Percentiles rank a stretch among this genome's conserved stretches.
phyloP scores from a whole-genome alignment of 2,329 filamentous ascomycete species.

The Colletotrichum tropicale region DNA sequence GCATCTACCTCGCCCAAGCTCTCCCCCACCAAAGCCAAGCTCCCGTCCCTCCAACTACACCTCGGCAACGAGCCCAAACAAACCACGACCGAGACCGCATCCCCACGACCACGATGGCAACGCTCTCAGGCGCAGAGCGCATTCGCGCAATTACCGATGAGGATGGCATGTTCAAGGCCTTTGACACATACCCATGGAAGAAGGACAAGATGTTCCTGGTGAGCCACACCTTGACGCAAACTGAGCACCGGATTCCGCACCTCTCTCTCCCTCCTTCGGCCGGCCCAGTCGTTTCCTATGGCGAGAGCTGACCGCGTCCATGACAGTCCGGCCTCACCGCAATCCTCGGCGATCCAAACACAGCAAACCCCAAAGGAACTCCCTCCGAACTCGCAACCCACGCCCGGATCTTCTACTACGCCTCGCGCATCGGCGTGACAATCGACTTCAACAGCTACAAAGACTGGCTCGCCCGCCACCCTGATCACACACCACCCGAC shows the following conservation, averaged over 20 bases:
- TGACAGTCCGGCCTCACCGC: constrained; percentile 64
- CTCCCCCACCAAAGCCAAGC: background rate
- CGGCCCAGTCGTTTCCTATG: background rate
- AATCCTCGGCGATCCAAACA: constrained; percentile 62
- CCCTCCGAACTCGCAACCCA: constrained; percentile 65
- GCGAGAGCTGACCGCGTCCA: background rate
- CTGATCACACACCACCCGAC: constrained; percentile 36
- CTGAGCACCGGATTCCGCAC: background rate
- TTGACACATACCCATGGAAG: constrained; percentile 72
- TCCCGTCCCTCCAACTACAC: background rate
- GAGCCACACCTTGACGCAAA: constrained; percentile 15
- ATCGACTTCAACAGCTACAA: constrained; percentile 74
- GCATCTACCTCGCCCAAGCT: background rate
- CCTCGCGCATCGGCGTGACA: constrained; percentile 49
- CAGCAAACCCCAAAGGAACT: constrained; percentile 48
- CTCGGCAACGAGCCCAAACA: background rate
- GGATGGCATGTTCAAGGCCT: constrained; percentile 58
- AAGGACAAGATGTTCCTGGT: constrained; percentile 73
- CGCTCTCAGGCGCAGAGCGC: constrained; percentile 35
- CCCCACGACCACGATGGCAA: background rate
- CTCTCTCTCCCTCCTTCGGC: background rate
- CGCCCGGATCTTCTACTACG: constrained; percentile 72
- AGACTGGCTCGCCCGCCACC: constrained; percentile 56
- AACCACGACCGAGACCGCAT: background rate
- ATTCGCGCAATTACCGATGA: constrained; percentile 44